Evolutionary conservation across 2,329 filamentous ascomycete genomes (phyloP).

Genomic region (Diaporthe batatas): DNA sequence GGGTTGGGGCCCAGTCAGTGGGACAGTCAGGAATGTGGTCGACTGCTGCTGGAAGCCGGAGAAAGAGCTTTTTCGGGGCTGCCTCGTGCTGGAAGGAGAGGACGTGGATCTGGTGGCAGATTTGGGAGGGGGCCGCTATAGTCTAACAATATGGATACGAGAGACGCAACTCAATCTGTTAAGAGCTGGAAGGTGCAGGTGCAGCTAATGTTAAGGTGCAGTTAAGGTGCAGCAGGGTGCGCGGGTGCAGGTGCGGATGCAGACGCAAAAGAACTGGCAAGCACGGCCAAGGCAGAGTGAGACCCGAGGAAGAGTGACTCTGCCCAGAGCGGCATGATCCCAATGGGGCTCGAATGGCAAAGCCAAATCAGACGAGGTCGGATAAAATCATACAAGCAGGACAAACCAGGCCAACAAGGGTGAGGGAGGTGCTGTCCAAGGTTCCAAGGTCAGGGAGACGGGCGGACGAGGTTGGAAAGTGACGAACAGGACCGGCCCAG

Average conservation of each 20-base stretch:
- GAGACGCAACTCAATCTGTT: constrained; percentile 29
- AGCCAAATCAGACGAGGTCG: constrained; percentile 30
- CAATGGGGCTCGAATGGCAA: constrained; percentile 22
- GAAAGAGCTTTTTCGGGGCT: constrained; percentile 13
- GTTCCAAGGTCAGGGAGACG: not conserved
- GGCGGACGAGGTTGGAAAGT: not conserved
- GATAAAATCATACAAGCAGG: constrained; percentile 33
- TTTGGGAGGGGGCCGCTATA: constrained; percentile 1
- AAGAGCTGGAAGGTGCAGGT: constrained; percentile 28
- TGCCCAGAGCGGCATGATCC: constrained; percentile 26
- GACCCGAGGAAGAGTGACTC: constrained; percentile 24
- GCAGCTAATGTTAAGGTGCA: not conserved
- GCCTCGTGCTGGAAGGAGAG: constrained; percentile 2
- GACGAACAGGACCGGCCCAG: not conserved
- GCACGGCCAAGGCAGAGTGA: constrained; percentile 19
- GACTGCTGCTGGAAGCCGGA: constrained; percentile 11
- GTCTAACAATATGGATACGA: constrained; percentile 31
- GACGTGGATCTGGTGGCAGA: constrained; percentile 2
- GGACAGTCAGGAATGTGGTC: constrained; percentile 25
- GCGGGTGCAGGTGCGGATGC: constrained; percentile 1
- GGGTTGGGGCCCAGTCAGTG: constrained; percentile 15
- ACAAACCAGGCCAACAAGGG: constrained; percentile 6
- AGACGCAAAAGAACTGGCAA: constrained; percentile 32
- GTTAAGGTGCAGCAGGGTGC: not conserved
- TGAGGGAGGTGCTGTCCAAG: not conserved